Conservation (phyloP, 495 filamentous ascomycete species). For the Aspergillus steynii region DNA sequence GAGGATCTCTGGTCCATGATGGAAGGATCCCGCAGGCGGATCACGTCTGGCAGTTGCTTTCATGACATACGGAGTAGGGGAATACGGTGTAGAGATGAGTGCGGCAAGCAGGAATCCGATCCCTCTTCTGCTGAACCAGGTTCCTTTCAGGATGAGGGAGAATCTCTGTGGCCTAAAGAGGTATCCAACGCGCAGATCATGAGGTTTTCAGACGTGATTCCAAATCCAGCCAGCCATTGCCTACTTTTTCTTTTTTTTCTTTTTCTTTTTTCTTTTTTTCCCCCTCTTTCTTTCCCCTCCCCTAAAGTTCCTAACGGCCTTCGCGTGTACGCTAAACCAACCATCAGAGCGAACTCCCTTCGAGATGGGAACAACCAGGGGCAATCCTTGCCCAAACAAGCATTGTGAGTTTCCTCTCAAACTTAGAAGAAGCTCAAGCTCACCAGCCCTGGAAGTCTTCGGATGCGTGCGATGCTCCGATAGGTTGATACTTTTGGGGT, state of each 20-base stretch:
- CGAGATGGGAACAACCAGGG: background rate
- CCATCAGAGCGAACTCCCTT: background rate
- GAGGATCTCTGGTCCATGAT: background rate
- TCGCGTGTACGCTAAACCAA: background rate
- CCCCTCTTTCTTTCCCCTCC: background rate
- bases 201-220: background rate
- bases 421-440: constrained; percentile 5
- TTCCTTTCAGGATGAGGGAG: too few species aligned
- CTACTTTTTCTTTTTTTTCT: background rate
- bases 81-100: background rate
- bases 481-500: background rate
- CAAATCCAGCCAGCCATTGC: background rate
- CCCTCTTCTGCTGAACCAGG: too few species aligned
- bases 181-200: background rate
- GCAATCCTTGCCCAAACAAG: constrained; percentile 6
- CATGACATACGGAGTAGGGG: background rate
- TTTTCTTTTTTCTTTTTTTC: background rate
- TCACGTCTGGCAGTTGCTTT: background rate
- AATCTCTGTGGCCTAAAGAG: background rate
- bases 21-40: background rate
- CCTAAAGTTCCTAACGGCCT: background rate
- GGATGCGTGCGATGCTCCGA: constrained; percentile 2
- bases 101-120: background rate
- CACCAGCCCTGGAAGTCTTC: background rate
- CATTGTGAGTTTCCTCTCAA: background rate